Conservation (phyloP, 148 eudicot species). For the Bassia scoparia region DNA sequence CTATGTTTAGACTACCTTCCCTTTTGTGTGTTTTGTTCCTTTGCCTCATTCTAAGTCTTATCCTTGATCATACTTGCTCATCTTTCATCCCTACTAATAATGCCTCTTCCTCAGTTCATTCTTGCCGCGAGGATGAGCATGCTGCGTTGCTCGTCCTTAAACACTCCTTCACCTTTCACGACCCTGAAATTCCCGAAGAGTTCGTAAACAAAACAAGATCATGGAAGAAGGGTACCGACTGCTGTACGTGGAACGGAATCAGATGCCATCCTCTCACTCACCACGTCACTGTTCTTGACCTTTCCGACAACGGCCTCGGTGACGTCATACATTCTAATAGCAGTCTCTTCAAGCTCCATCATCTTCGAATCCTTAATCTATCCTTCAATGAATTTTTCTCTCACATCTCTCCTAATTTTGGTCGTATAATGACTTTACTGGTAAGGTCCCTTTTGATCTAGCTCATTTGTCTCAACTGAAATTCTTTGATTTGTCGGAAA, state of each 20-base stretch:
- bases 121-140: slow-evolving; percentile 16
- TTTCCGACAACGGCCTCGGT: slow-evolving; percentile 8
- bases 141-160: slow-evolving; percentile 32
- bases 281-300: slow-evolving; percentile 29
- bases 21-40: too few species aligned
- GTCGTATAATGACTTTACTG: background rate
- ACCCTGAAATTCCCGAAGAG: background rate
- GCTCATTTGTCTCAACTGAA: background rate
- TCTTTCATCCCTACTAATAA: background rate
- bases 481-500: too few species aligned
- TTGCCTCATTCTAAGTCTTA: too few species aligned
- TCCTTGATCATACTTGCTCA: too few species aligned
- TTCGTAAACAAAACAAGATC: slow-evolving; percentile 4
- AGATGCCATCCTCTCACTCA: slow-evolving; percentile 20
- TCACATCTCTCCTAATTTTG: slow-evolving; percentile 16
- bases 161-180: slow-evolving; percentile 8
- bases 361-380: slow-evolving; percentile 23
- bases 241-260: slow-evolving; percentile 42
- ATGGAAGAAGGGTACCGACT: slow-evolving; percentile 29
- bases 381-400: slow-evolving; percentile 17
- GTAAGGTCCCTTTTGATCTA: slow-evolving; percentile 7
- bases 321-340: slow-evolving; percentile 21
- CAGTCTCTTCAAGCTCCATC: slow-evolving; percentile 24
- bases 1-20: too few species aligned
- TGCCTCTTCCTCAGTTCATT: background rate